A percentile compares a stretch with the other conserved stretches of the same genome.
Evolutionary conservation across 805 yeast species (phyloP).

Genomic region (Nakazawaea pomicola): DNA sequence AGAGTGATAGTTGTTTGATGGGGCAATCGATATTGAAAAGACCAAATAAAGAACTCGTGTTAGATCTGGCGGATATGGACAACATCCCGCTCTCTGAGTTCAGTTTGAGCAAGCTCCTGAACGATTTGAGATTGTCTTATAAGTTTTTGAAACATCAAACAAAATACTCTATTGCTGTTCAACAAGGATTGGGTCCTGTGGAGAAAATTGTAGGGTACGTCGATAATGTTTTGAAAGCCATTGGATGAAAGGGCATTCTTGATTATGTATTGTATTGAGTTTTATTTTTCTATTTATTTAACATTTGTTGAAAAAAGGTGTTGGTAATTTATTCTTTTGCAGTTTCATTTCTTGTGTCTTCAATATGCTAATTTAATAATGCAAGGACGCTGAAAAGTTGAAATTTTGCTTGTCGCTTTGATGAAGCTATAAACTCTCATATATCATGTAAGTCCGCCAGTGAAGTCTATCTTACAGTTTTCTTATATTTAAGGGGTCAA

Average conservation of each 20-base stretch:
- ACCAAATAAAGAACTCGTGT: not conserved
- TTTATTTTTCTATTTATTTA: not conserved
- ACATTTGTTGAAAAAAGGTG: not conserved
- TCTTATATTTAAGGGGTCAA: no score
- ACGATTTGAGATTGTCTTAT: constrained; percentile 7
- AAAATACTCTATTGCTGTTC: not conserved
- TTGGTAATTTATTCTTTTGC: no score
- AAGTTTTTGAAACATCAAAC: constrained; percentile 5
- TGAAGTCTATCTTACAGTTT: no score
- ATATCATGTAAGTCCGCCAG: no score
- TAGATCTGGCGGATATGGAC: not conserved
- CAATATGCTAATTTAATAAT: no score
- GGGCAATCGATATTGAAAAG: not conserved
- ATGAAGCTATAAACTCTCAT: no score
- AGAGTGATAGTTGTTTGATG: not conserved
- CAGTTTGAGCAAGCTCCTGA: not conserved
- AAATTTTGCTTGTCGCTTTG: no score
- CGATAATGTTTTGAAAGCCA: constrained; percentile 6
- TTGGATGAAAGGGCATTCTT: constrained; percentile 1
- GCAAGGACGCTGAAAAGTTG: no score
- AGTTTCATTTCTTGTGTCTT: no score
- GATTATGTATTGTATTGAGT: not conserved
- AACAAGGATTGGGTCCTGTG: not conserved
- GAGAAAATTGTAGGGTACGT: constrained; percentile 7
- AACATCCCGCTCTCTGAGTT: constrained; percentile 6